Evolutionary conservation across 2,329 filamentous ascomycete genomes (phyloP), one percentile per base, ranked within the genome.

Genomic region (Phoma sp.): DNA sequence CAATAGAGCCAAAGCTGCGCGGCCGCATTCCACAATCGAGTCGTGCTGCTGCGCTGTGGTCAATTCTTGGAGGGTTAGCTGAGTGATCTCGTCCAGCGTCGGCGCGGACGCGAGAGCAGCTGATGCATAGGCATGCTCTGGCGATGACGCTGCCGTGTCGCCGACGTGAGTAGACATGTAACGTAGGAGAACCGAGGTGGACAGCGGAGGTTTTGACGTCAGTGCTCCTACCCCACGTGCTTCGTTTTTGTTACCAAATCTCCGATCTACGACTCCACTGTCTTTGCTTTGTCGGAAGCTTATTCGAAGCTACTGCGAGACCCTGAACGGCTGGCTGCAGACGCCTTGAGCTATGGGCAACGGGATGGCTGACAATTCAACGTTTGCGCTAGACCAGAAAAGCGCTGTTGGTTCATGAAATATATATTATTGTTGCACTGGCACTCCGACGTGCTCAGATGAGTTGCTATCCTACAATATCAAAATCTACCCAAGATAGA

Each of bases 21-120:
- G 55, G 22, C 79, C 79, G 59, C 79, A 81, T 33, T 67, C 65
- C 25, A 70, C 61, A 13, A 81, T 76, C 4, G 61, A 24, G 39
- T 72, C 69, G 30, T 52, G 39, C 5, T 62, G 44, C 43, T 57
- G 57, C 23, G 41, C 40, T 50, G 52, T 57, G n/a, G 56, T 65
- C 22, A 72, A 55, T 61, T 65, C 58, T 25, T 59, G 58, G 13
- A 43, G 66, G 7, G 66, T 72, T 57, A 70, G 55, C 50, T 61
- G 41, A 5, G 50, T 46, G 18, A 72, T 70, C 13, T 69, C 68
- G 29, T 51, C 23, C 4, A 69, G 57, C 3, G 61, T 57, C 3
- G 68, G 67, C 23, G 61, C 54, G 53, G 60, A 53, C 44, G 55
- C 25, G 27, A 25, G 46, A 50, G 57, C 61, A 13, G 22, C 39